Conservation (phyloP, 2,329 filamentous ascomycete genomes). For the Stagonosporopsis chrysanthemi region DNA sequence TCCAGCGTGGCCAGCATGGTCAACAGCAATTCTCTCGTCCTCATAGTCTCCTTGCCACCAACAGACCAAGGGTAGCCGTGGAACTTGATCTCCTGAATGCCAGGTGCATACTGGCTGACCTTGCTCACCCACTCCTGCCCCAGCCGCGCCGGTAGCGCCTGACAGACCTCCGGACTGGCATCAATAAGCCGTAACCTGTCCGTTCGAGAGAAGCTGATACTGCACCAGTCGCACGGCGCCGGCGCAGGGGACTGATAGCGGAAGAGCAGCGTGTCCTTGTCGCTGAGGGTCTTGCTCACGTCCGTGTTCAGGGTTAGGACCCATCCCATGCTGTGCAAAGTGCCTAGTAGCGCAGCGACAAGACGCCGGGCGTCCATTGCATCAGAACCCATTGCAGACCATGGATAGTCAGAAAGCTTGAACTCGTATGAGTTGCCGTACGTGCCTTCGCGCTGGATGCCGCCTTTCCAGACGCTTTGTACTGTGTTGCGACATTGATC, state of each 20-base stretch:
- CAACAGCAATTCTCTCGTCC: conserved; percentile 46
- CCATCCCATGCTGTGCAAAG: conserved; percentile 50
- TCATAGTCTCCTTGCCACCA: conserved; percentile 47
- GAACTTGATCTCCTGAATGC: conserved; percentile 45
- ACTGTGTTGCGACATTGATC: conserved; percentile 36
- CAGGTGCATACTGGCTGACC: conserved; percentile 21
- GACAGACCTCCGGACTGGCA: conserved; percentile 19
- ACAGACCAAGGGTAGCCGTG: conserved; percentile 45
- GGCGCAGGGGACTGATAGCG: conserved; percentile 47
- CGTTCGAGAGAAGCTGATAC: conserved; percentile 44
- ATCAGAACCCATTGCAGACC: conserved; percentile 37
- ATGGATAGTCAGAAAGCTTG: conserved; percentile 50
- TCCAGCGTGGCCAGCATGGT: conserved; percentile 48
- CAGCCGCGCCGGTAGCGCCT: conserved; percentile 18
- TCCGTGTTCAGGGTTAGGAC: conserved; percentile 49
- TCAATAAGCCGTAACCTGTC: conserved; percentile 47
- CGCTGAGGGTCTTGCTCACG: conserved; percentile 41
- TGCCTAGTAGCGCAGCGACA: conserved; percentile 42
- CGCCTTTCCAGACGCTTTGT: conserved; percentile 34
- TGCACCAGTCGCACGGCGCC: conserved; percentile 48
- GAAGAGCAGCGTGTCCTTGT: conserved; percentile 52
- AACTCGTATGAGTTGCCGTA: conserved; percentile 50
- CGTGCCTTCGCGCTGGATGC: conserved; percentile 41
- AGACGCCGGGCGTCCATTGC: conserved; percentile 43
- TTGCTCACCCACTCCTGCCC: conserved; percentile 20